phyloP scores from a whole-genome alignment of 1,284 basidiomycete genomes.

The Dichomitus squalens region DNA sequence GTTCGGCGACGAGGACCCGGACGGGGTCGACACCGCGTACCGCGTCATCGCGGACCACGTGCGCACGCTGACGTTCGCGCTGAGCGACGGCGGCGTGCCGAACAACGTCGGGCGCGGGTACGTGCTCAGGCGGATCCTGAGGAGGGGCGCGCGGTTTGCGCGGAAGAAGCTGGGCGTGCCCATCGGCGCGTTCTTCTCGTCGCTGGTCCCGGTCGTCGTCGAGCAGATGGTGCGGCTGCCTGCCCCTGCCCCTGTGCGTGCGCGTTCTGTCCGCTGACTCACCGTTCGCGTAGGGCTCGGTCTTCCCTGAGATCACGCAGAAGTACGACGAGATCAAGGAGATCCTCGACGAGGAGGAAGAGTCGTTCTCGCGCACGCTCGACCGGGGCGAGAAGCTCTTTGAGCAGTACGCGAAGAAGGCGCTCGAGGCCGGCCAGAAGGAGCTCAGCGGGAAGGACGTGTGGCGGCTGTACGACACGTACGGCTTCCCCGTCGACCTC shows the following conservation, averaged over 20 bases:
- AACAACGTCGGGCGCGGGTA: slow-evolving; percentile 97
- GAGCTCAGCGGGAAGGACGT: slow-evolving; percentile 90
- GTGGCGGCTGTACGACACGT: slow-evolving; percentile 98
- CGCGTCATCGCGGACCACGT: slow-evolving; percentile 97
- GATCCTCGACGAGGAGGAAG: slow-evolving; percentile 97
- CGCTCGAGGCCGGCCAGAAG: slow-evolving; percentile 65
- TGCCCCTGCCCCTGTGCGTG: background rate
- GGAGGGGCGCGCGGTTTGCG: slow-evolving; percentile 92
- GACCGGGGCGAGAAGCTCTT: slow-evolving; percentile 98
- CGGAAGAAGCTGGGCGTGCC: slow-evolving; percentile 94
- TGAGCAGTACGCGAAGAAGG: slow-evolving; percentile 83
- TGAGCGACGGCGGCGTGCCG: slow-evolving; percentile 95
- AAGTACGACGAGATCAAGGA: slow-evolving; percentile 89
- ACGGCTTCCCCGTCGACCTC: slow-evolving; percentile 96
- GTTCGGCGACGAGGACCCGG: slow-evolving; percentile 90
- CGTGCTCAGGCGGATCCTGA: slow-evolving; percentile 89
- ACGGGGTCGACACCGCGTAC: slow-evolving; percentile 97
- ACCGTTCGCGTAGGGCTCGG: slow-evolving; percentile 60
- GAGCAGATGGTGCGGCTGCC: slow-evolving; percentile 75
- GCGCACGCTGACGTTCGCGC: slow-evolving; percentile 92
- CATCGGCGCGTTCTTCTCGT: slow-evolving; percentile 96
- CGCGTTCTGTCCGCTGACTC: background rate
- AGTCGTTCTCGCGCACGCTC: slow-evolving; percentile 94
- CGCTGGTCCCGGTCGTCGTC: slow-evolving; percentile 86
- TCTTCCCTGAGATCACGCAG: slow-evolving; percentile 94